These are phyloP conservation scores for Capillidium heterosporum DNA, from an alignment of 371 early-diverging fungal genomes.

Conservation along the genomic window DNA sequence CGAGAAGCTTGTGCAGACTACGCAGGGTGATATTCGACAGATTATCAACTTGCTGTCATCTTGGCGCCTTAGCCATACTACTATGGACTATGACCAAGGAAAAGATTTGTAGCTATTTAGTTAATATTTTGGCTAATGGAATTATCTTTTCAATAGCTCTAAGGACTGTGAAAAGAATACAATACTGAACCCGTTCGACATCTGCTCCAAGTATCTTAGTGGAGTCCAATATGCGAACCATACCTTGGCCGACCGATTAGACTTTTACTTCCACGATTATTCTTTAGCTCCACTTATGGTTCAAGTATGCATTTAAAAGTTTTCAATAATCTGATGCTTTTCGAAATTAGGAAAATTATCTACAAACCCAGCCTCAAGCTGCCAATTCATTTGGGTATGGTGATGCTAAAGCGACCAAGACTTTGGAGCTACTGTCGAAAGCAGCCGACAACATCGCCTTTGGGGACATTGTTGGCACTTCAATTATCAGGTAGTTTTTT, in stretches of 20 bases:
- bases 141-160: conserved; percentile 5
- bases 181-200: conserved; percentile 71
- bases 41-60: conserved; percentile 88
- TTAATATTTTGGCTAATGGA: background rate
- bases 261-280: conserved; percentile 91
- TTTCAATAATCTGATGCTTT: background rate
- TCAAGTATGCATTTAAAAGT: conserved; percentile 30
- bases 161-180: conserved; percentile 52
- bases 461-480: conserved; percentile 66
- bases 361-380: conserved; percentile 14
- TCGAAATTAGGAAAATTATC: conserved; percentile 28
- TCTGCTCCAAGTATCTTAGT: conserved; percentile 47
- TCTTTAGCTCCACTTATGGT: conserved; percentile 84
- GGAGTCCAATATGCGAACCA: conserved; percentile 23
- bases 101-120: conserved; percentile 32
- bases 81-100: conserved; percentile 66
- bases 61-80: conserved; percentile 41
- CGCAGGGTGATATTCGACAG: conserved; percentile 96
- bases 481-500: conserved; percentile 49
- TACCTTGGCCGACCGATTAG: conserved; percentile 56
- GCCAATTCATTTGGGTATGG: background rate
- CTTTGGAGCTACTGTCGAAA: conserved; percentile 38
- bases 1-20: conserved; percentile 64
- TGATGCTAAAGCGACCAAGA: background rate
- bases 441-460: conserved; percentile 87